Conservation (phyloP, 2,329 filamentous ascomycete genomes). For the Purpureocillium lavendulum region DNA sequence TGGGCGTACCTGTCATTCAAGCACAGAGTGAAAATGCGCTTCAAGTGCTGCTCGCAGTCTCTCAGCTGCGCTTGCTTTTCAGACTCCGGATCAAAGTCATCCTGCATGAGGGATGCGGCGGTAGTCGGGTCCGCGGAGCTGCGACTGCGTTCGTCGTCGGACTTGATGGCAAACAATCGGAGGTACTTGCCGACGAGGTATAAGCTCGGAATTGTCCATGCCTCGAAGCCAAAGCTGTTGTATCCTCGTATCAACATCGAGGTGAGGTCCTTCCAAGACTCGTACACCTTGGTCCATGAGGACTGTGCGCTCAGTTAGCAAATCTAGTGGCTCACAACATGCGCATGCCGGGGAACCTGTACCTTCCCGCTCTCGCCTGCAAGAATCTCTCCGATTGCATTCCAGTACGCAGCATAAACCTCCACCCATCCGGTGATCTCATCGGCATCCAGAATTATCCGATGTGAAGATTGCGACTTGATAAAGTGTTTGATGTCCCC, state of each 20-base stretch:
- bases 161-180: conserved; percentile 80
- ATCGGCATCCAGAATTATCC: conserved; percentile 48
- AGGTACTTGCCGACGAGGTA: conserved; percentile 84
- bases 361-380: conserved; percentile 36
- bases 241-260: conserved; percentile 75
- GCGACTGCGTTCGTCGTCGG: conserved; percentile 59
- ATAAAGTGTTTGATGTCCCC: conserved; percentile 68
- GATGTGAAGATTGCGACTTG: conserved; percentile 46
- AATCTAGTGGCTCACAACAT: not conserved
- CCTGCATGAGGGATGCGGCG: conserved; percentile 49
- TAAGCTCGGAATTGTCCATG: conserved; percentile 88
- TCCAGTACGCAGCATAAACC: conserved; percentile 79
- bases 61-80: conserved; percentile 80
- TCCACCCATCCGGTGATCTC: conserved; percentile 81
- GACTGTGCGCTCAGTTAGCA: conserved; percentile 24
- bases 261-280: conserved; percentile 79
- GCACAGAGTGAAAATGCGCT: conserved; percentile 85
- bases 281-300: conserved; percentile 79
- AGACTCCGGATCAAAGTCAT: conserved; percentile 70
- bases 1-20: conserved; percentile 70
- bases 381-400: conserved; percentile 65
- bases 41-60: conserved; percentile 83
- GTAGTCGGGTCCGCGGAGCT: conserved; percentile 26
- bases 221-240: conserved; percentile 63
- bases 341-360: not conserved